Conservation (phyloP, 1,139 yeast species). For the Schwanniomyces etchellsii region DNA sequence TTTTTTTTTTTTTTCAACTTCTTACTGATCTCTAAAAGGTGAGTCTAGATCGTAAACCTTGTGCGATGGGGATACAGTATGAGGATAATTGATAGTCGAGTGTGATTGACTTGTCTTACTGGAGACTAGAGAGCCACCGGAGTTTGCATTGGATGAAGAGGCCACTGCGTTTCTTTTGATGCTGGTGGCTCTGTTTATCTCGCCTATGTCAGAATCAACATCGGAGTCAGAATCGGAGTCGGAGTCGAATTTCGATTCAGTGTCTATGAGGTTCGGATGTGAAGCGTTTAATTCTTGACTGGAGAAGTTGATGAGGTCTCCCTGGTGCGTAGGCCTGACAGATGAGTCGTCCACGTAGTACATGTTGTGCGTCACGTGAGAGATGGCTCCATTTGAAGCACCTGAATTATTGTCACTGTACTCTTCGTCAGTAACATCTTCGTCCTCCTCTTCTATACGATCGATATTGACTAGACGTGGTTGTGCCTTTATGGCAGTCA, state of each 20-base stretch:
- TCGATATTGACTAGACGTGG: constrained; percentile 60
- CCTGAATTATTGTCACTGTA: background rate
- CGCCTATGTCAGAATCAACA: constrained; percentile 45
- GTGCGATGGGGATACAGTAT: too few species aligned
- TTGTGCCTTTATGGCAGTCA: constrained; percentile 67
- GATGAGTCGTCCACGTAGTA: constrained; percentile 8
- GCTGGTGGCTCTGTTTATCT: constrained; percentile 41
- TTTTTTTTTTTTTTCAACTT: too few species aligned
- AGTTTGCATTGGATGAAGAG: background rate
- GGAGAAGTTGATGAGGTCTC: background rate
- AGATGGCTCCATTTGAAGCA: constrained; percentile 1
- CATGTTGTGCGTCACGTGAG: constrained; percentile 4
- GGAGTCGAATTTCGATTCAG: background rate
- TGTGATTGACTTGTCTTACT: too few species aligned
- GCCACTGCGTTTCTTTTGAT: constrained; percentile 9
- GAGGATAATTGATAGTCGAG: too few species aligned
- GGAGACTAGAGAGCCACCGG: too few species aligned
- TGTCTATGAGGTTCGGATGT: constrained; percentile 5
- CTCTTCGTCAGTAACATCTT: constrained; percentile 27
- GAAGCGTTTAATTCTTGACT: background rate
- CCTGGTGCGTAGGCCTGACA: background rate
- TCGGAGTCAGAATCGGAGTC: constrained; percentile 32
- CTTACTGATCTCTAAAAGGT: too few species aligned
- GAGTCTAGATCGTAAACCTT: too few species aligned
- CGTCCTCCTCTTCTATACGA: constrained; percentile 47